These are phyloP conservation scores for Olyra latifolia DNA, from an alignment of 176 grass and related monocot species.

Conservation along the genomic window DNA sequence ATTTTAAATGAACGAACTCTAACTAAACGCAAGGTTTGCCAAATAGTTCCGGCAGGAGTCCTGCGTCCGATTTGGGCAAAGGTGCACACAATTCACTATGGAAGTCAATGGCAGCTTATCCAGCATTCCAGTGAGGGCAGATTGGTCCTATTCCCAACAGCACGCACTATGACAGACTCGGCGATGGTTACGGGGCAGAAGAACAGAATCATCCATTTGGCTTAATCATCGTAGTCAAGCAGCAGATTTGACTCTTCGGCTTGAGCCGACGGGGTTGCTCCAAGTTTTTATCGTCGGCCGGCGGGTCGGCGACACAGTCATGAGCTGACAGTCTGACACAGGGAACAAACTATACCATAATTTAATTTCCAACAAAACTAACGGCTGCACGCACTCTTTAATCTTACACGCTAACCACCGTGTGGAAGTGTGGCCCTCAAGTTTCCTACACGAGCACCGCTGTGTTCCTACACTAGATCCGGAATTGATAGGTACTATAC, in stretches of 20 bases:
- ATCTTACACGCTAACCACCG: background rate
- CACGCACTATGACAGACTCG: background rate
- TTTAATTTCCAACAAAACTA: background rate
- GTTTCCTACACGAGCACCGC: too few relatives aligned
- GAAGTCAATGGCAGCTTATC: background rate
- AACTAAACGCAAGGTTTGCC: background rate
- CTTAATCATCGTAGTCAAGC: constrained; percentile 20
- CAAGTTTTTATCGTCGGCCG: constrained; percentile 9
- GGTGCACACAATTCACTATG: too few relatives aligned
- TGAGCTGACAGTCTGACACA: background rate
- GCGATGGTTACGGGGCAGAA: constrained; percentile 33
- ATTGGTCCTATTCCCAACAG: background rate
- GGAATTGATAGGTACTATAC: too few relatives aligned
- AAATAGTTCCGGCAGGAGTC: background rate
- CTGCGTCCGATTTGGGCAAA: background rate
- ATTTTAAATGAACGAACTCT: background rate
- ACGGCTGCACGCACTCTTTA: background rate
- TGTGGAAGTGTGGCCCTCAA: too few relatives aligned
- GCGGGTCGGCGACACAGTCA: constrained; percentile 9
- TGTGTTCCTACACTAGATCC: too few relatives aligned
- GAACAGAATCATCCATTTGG: constrained; percentile 35
- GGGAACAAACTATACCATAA: background rate
- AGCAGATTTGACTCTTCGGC: constrained; percentile 21
- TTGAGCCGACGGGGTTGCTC: background rate
- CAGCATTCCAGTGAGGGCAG: background rate